These are phyloP conservation scores for Cercis canadensis DNA, from an alignment of 306 rosid genomes.

Conservation along the genomic window DNA sequence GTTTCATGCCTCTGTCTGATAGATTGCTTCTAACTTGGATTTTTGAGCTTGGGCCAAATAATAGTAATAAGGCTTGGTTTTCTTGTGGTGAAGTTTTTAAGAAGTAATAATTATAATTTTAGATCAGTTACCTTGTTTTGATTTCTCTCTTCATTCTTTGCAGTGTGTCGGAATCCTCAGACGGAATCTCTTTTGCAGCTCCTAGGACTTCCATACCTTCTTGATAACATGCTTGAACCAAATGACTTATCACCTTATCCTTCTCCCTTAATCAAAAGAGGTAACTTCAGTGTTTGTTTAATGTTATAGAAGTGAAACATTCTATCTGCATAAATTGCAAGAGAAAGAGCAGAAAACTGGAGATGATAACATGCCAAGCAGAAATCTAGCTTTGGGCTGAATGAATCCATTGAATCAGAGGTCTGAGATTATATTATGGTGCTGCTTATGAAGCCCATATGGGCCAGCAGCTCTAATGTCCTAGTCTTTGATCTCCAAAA, in stretches of 20 bases:
- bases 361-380: background rate
- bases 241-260: conserved; percentile 49
- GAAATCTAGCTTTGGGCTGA: conserved; percentile 15
- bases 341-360: conserved; percentile 24
- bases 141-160: conserved; percentile 23
- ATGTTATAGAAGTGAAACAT: conserved; percentile 20
- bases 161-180: conserved; percentile 84
- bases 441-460: background rate
- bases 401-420: background rate
- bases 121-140: conserved; percentile 4
- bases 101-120: conserved; percentile 4
- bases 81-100: conserved; percentile 25
- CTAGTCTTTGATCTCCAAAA: conserved; percentile 6
- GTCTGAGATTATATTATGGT: conserved; percentile 15
- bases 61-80: background rate
- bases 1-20: conserved; percentile 17
- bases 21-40: conserved; percentile 17
- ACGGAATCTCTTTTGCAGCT: conserved; percentile 82
- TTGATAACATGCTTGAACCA: conserved; percentile 59
- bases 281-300: conserved; percentile 46
- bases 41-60: conserved; percentile 2
- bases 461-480: conserved; percentile 6
- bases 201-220: conserved; percentile 88
- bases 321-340: conserved; percentile 3
- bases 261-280: conserved; percentile 50